These are phyloP conservation scores for Alternaria arborescens DNA, from an alignment of 2,329 filamentous ascomycete species.

Conservation along the genomic window DNA sequence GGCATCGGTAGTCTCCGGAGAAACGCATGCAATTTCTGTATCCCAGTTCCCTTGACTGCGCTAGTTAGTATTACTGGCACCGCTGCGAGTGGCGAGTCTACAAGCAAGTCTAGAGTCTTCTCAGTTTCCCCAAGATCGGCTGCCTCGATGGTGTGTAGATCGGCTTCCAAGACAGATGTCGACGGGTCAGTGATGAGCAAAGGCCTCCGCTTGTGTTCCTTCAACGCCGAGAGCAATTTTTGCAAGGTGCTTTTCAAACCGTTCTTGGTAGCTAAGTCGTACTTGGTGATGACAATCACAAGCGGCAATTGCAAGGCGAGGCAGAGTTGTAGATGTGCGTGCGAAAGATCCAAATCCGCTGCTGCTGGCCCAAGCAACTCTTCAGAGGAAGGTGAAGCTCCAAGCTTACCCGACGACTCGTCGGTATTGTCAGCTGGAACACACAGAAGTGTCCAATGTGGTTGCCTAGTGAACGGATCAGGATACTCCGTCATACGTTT, in stretches of 20 bases:
- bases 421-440: constrained; percentile 80
- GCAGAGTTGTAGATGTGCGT: constrained; percentile 85
- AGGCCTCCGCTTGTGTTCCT: constrained; percentile 76
- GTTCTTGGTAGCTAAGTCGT: constrained; percentile 81
- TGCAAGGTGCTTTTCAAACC: constrained; percentile 75
- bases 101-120: constrained; percentile 62
- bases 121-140: constrained; percentile 67
- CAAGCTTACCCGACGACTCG: constrained; percentile 50
- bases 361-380: constrained; percentile 62
- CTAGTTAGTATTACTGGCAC: constrained; percentile 91
- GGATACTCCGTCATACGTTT: background rate
- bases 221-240: constrained; percentile 79
- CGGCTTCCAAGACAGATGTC: constrained; percentile 44
- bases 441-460: constrained; percentile 91
- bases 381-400: constrained; percentile 60
- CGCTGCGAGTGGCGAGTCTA: constrained; percentile 56
- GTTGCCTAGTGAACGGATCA: constrained; percentile 59
- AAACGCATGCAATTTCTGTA: constrained; percentile 82
- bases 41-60: constrained; percentile 82
- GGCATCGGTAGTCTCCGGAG: constrained; percentile 75
- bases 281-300: constrained; percentile 86
- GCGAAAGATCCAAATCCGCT: constrained; percentile 73
- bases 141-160: constrained; percentile 64
- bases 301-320: constrained; percentile 81
- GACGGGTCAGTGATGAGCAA: constrained; percentile 65